Evolutionary conservation across 441 rosid species (phyloP), one percentile per base, ranked within the genome.

Genomic region (Aleurites moluccanus): DNA sequence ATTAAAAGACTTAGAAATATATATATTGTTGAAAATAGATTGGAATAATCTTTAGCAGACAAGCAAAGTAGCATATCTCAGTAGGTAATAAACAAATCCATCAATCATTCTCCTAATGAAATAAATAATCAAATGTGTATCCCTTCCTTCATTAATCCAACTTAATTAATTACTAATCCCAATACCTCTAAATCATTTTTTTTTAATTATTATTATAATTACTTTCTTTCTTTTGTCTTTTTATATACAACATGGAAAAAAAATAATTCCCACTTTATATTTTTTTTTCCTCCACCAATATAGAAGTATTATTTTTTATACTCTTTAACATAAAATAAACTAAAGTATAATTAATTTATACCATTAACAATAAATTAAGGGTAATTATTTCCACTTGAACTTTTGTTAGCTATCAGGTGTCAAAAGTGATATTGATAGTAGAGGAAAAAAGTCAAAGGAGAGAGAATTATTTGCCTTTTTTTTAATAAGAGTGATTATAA

Each of bases 11-110:
- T 5, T 38, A 6, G 40, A 38, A 35, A 38, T 38, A 6, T 5
- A 38, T 6, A 38, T 0, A 38, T 6, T 6, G 7, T 38, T 38
- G 7, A 38, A 38, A 73, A n/a, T 14, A 16, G 20, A 53, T 72
- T 72, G 16, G 45, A 59, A 75, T 73, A 67, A 57, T 77, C 45
- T 56, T 56, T 38, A 50, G 76, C 56, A 78, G 79, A 78, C 74
- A 73, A 74, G 50, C 35, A 49, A 70, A 38, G 27, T 56, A 73
- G 68, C 78, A 65, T 61, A 83, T 83, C 85, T 80, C 77, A 82
- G 85, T 84, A 21, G 83, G 65, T 71, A 64, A 75, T 72, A 75
- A 79, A 83, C n/a, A 81, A 83, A 33, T 73, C 67, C 78, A 71
- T 70, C 83, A 81, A 83, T 85, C 85, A 77, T 73, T 81, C 78